These are phyloP conservation scores for Phallus indusiatus DNA, from an alignment of 768 basidiomycete genomes.

Conservation along the genomic window DNA sequence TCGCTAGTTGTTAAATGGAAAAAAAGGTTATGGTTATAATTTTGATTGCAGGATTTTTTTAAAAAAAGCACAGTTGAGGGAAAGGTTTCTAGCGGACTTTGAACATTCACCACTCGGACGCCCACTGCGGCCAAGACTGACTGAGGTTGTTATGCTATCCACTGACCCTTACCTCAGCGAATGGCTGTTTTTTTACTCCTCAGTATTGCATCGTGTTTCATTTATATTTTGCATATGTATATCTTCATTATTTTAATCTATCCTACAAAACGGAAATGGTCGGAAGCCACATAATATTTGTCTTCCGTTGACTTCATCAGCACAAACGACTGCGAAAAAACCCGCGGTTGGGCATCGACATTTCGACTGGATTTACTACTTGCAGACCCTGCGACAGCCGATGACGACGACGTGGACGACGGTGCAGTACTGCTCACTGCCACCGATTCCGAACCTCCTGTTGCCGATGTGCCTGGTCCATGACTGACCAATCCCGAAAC, in stretches of 20 bases:
- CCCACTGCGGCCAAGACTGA: background rate
- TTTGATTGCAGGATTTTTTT: background rate
- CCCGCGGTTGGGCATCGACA: conserved; percentile 69
- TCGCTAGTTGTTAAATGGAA: background rate
- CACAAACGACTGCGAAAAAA: conserved; percentile 84
- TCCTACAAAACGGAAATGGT: conserved; percentile 8
- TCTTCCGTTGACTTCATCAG: conserved; percentile 26
- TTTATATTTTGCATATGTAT: too few relatives aligned
- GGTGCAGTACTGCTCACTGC: too few relatives aligned
- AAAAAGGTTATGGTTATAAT: too few relatives aligned
- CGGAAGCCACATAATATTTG: conserved; percentile 6
- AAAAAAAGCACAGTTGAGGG: background rate
- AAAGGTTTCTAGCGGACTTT: conserved; percentile 1
- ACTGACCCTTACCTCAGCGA: too few relatives aligned
- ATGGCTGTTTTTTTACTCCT: too few relatives aligned
- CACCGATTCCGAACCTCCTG: background rate
- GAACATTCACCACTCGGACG: background rate
- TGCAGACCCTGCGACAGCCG: conserved; percentile 19
- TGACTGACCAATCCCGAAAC: conserved; percentile 64
- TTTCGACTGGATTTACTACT: conserved; percentile 28
- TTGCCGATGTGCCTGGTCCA: conserved; percentile 7
- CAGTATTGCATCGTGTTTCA: background rate
- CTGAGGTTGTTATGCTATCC: too few relatives aligned
- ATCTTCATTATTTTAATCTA: too few relatives aligned
- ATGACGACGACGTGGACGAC: conserved; percentile 17